phyloP scores from a whole-genome alignment of 176 grass and related monocot species.

The Pharus latifolius region DNA sequence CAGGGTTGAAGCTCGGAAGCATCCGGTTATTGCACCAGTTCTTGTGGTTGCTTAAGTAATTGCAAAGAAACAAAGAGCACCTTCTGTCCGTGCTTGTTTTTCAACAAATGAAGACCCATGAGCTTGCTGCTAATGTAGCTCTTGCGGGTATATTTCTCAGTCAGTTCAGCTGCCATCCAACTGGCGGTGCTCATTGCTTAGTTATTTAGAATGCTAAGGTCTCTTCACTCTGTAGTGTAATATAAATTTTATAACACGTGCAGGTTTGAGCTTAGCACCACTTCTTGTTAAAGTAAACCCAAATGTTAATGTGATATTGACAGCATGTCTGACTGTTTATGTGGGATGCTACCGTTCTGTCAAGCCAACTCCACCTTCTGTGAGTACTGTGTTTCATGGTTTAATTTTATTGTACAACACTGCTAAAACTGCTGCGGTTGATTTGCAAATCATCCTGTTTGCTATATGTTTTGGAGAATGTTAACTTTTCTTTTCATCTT shows the following conservation, averaged over 20 bases:
- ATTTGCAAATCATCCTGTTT: neutral
- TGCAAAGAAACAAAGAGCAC: too few relatives aligned
- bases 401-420: neutral
- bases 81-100: too few relatives aligned
- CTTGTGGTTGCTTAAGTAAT: too few relatives aligned
- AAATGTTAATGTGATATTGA: constrained; percentile 87
- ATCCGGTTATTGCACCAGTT: too few relatives aligned
- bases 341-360: constrained; percentile 94
- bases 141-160: too few relatives aligned
- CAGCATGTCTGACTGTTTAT: constrained; percentile 90
- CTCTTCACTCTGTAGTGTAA: too few relatives aligned
- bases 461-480: neutral
- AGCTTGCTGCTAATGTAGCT: too few relatives aligned
- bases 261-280: constrained; percentile 73
- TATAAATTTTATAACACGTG: constrained; percentile 7
- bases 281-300: constrained; percentile 74
- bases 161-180: too few relatives aligned
- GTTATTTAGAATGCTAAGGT: too few relatives aligned
- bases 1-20: too few relatives aligned
- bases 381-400: constrained; percentile 27
- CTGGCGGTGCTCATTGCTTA: too few relatives aligned
- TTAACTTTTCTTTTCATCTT: neutral
- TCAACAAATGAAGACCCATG: too few relatives aligned
- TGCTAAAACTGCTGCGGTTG: neutral
- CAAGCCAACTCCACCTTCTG: constrained; percentile 65